Percentiles rank a stretch among this genome's conserved stretches.
Evolutionary conservation across 2,329 filamentous ascomycete genomes (phyloP).

Genomic region (Aschersonia sp.): DNA sequence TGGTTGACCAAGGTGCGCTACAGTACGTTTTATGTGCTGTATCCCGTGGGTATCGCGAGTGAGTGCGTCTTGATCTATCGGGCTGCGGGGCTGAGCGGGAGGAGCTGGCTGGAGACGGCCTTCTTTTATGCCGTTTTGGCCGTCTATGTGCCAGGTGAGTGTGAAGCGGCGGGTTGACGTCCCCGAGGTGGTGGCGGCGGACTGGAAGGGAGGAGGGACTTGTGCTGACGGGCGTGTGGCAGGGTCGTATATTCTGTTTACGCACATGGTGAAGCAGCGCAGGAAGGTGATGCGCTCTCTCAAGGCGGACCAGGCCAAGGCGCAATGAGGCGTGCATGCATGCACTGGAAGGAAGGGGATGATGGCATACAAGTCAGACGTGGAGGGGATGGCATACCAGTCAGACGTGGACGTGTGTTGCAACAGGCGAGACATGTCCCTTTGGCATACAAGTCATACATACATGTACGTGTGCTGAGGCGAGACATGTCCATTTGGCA

Average conservation of each 20-base stretch:
- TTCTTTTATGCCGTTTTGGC: slow-evolving; percentile 51
- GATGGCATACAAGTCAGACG: not conserved
- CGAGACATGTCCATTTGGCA: too few species aligned
- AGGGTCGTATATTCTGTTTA: slow-evolving; percentile 74
- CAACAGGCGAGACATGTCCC: too few species aligned
- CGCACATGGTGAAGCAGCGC: slow-evolving; percentile 88
- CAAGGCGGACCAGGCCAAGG: slow-evolving; percentile 30
- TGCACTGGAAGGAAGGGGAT: not conserved
- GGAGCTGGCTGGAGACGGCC: slow-evolving; percentile 30
- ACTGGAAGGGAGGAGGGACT: too few species aligned
- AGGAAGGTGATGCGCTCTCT: slow-evolving; percentile 60
- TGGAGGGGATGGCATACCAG: not conserved
- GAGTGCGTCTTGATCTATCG: slow-evolving; percentile 68
- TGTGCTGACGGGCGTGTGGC: not conserved
- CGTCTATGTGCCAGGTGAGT: slow-evolving; percentile 68
- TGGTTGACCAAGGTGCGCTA: slow-evolving; percentile 71
- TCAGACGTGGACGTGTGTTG: not conserved
- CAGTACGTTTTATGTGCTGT: slow-evolving; percentile 86
- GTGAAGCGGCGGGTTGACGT: not conserved
- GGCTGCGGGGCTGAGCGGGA: slow-evolving; percentile 38
- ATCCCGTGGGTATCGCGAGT: slow-evolving; percentile 80
- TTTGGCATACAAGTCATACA: too few species aligned
- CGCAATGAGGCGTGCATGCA: slow-evolving; percentile 14
- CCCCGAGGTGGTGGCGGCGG: too few species aligned
- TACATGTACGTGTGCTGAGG: too few species aligned